These are phyloP conservation scores for Chlorella sp. DNA, from an alignment of 139 green algal species.

Conservation along the genomic window DNA sequence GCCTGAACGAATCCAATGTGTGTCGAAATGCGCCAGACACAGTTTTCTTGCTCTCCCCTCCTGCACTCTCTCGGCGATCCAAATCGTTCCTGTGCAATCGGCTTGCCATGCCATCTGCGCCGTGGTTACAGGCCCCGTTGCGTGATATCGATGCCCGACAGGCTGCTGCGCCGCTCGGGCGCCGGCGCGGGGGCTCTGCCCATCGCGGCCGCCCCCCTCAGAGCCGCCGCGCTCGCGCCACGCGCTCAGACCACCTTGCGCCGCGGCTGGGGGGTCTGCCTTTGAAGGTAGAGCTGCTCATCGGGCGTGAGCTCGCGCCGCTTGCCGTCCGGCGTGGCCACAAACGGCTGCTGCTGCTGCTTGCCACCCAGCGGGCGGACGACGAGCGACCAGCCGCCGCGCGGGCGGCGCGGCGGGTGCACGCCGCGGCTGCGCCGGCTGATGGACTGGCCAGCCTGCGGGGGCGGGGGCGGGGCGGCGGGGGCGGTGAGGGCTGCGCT, in stretches of 20 bases:
- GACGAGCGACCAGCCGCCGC: constrained; percentile 45
- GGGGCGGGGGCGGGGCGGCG: background rate
- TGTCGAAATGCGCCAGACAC: too few relatives aligned
- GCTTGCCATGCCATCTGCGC: too few relatives aligned
- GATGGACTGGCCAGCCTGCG: constrained; percentile 38
- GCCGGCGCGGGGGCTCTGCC: too few relatives aligned
- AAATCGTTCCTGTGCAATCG: too few relatives aligned
- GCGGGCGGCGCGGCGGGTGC: constrained; percentile 32
- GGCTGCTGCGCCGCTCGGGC: too few relatives aligned
- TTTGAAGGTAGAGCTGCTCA: constrained; percentile 41
- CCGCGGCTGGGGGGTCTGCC: constrained; percentile 26
- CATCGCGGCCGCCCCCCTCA: too few relatives aligned
- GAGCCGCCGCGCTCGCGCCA: too few relatives aligned
- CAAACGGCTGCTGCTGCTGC: constrained; percentile 33
- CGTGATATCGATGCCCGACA: too few relatives aligned
- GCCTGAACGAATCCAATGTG: too few relatives aligned
- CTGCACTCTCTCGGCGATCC: too few relatives aligned
- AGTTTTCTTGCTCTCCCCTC: too few relatives aligned
- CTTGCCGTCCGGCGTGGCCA: constrained; percentile 41
- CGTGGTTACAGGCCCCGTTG: too few relatives aligned
- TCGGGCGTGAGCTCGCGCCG: constrained; percentile 40
- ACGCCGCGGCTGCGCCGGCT: constrained; percentile 26
- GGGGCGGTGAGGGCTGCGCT: background rate
- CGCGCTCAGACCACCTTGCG: constrained; percentile 8
- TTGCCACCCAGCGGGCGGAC: constrained; percentile 44